Percentiles rank a stretch among this genome's conserved stretches.
These are phyloP conservation scores for Heimioporus sp. DNA, from an alignment of 768 basidiomycete genomes.

Conservation along the genomic window DNA sequence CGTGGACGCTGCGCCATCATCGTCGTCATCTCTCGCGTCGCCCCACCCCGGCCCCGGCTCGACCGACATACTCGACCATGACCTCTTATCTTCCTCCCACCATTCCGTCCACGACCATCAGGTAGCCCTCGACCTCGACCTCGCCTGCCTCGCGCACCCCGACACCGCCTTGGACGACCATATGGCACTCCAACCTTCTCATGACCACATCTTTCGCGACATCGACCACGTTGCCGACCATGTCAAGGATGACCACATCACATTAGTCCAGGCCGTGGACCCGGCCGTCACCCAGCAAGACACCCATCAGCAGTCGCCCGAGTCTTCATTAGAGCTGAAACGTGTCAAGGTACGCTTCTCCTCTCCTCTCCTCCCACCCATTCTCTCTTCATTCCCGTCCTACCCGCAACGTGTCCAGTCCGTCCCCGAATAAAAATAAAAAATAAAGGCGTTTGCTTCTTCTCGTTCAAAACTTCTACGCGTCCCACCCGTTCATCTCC, in stretches of 20 bases:
- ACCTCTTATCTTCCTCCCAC: constrained; percentile 32
- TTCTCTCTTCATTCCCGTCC: constrained; percentile 18
- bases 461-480: constrained; percentile 16
- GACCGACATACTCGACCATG: constrained; percentile 32
- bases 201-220: constrained; percentile 33
- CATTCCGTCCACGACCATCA: constrained; percentile 32
- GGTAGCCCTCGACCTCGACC: constrained; percentile 26
- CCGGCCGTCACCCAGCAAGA: constrained; percentile 49
- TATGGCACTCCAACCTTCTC: constrained; percentile 29
- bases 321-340: constrained; percentile 73
- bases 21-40: constrained; percentile 24
- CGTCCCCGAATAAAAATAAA: too few species aligned
- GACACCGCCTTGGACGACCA: constrained; percentile 28
- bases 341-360: constrained; percentile 72
- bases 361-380: constrained; percentile 16
- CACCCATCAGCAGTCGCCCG: constrained; percentile 57
- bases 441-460: not conserved
- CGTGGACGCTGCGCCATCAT: constrained; percentile 35
- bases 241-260: constrained; percentile 31
- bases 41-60: constrained; percentile 22
- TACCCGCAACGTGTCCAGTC: constrained; percentile 24
- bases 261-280: constrained; percentile 35
- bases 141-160: constrained; percentile 26
- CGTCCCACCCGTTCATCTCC: constrained; percentile 19
- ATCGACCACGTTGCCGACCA: constrained; percentile 34